These are phyloP conservation scores for Pilaira anomala DNA, from an alignment of 192 early-diverging fungal genomes.

Conservation along the genomic window DNA sequence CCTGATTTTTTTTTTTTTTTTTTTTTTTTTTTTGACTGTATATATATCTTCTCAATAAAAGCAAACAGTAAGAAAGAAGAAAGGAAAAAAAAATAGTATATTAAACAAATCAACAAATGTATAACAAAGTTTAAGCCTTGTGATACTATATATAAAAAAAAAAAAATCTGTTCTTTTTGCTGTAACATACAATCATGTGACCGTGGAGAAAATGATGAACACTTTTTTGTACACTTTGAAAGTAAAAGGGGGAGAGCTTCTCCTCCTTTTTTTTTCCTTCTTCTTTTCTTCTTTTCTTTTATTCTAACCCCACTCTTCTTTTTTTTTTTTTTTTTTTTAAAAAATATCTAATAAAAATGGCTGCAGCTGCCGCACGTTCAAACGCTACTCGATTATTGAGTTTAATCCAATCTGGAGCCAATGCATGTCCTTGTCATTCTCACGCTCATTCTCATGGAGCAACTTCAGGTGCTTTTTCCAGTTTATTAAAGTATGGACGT, in stretches of 20 bases:
- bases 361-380: slow-evolving; percentile 35
- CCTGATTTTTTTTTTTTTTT: no score
- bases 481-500: slow-evolving; percentile 34
- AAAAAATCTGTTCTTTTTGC: no score
- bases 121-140: no score
- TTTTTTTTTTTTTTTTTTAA: background rate
- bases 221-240: background rate
- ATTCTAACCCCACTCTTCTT: slow-evolving; percentile 2
- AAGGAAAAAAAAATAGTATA: no score
- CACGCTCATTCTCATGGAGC: slow-evolving; percentile 31
- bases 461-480: slow-evolving; percentile 20
- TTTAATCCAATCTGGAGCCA: slow-evolving; percentile 25
- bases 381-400: slow-evolving; percentile 32
- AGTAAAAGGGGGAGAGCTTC: no score
- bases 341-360: slow-evolving; percentile 23
- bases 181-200: slow-evolving; percentile 2
- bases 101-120: no score
- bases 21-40: no score
- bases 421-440: slow-evolving; percentile 37
- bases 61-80: no score
- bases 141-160: no score
- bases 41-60: no score
- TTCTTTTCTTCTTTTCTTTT: slow-evolving; percentile 10
- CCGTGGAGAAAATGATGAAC: background rate
- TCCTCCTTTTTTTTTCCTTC: background rate